Percentiles rank a stretch among this genome's conserved stretches.
These are phyloP conservation scores for Ochetophila trinervis DNA, from an alignment of 306 rosid species.

Conservation along the genomic window DNA sequence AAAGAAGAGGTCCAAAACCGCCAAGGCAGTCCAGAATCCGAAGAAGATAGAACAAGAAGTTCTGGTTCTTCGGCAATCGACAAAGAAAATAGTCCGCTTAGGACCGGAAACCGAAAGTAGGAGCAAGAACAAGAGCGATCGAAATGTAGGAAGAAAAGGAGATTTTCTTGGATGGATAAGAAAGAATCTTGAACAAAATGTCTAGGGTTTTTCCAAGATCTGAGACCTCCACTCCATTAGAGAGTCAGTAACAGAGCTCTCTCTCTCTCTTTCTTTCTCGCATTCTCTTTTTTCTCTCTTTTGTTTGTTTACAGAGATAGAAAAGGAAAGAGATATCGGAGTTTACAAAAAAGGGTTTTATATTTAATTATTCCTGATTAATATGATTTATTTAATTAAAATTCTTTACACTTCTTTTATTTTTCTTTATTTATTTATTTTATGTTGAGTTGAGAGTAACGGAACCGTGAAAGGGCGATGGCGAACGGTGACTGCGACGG, in stretches of 20 bases:
- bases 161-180: conserved; percentile 25
- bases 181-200: conserved; percentile 29
- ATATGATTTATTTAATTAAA: not conserved
- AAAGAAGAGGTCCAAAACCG: conserved; percentile 16
- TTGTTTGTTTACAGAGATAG: conserved; percentile 10
- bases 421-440: not conserved
- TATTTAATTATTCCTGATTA: not conserved
- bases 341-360: conserved; percentile 10
- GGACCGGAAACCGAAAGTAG: not conserved
- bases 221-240: conserved; percentile 34
- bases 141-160: not conserved
- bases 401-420: not conserved
- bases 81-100: conserved; percentile 14
- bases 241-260: conserved; percentile 35
- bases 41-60: not conserved
- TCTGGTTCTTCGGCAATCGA: conserved; percentile 19
- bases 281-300: not conserved
- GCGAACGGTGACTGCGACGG: no score
- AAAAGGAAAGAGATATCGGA: not conserved
- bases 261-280: conserved; percentile 15
- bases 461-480: no score
- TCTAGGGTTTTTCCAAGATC: conserved; percentile 59
- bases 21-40: conserved; percentile 8
- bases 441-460: no score
- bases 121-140: not conserved